Percentiles rank a stretch among this genome's conserved stretches.
phyloP scores from a whole-genome alignment of 176 grass and related monocot species.

The Tillandsia fasciculata region DNA sequence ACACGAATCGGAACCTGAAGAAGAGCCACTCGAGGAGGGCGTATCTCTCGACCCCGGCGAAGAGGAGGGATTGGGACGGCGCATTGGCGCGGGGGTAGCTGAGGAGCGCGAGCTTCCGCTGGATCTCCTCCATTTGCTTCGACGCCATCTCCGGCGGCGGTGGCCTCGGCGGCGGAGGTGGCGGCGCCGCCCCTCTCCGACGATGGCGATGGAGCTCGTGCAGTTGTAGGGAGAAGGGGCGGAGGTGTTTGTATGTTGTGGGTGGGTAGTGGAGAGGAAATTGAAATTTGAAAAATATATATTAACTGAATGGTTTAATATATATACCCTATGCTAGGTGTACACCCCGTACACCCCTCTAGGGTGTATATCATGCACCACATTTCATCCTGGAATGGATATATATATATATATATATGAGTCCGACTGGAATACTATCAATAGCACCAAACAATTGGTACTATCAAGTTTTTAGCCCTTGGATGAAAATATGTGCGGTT shows the following conservation, averaged over 20 bases:
- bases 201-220: no score
- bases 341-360: no score
- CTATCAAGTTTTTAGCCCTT: no score
- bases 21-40: conserved; percentile 98
- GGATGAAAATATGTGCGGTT: no score
- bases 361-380: no score
- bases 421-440: no score
- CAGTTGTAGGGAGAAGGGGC: no score
- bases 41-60: conserved; percentile 92
- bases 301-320: neutral
- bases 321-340: no score
- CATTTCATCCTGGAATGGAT: no score
- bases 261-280: neutral
- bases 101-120: conserved; percentile 71
- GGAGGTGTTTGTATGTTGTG: no score
- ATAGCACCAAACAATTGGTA: no score
- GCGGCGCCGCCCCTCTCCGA: neutral
- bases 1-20: conserved; percentile 45
- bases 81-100: conserved; percentile 69
- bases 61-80: conserved; percentile 88
- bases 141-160: conserved; percentile 53
- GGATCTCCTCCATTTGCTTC: conserved; percentile 99
- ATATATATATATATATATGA: no score
- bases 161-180: conserved; percentile 10
- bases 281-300: neutral